phyloP scores from a whole-genome alignment of 495 filamentous ascomycete genomes.

The Achaetomiella virescens region DNA sequence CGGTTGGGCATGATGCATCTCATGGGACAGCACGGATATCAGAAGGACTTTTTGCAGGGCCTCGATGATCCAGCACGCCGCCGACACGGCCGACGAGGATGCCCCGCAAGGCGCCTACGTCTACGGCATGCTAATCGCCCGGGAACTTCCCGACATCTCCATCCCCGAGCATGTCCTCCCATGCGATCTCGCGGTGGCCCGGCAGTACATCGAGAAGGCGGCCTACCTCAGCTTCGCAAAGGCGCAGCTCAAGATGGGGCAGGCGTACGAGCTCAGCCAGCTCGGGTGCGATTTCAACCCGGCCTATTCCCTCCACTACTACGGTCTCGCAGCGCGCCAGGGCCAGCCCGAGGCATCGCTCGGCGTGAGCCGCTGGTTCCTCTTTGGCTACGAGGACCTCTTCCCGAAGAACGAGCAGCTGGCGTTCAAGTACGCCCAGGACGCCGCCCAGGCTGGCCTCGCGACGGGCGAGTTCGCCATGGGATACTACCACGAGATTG shows the following conservation, averaged over 20 bases:
- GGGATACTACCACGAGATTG: slow-evolving; percentile 97
- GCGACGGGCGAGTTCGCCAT: slow-evolving; percentile 93
- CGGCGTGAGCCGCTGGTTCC: slow-evolving; percentile 97
- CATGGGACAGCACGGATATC: slow-evolving; percentile 84
- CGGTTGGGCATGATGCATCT: slow-evolving; percentile 96
- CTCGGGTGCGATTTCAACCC: slow-evolving; percentile 94
- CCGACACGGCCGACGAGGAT: slow-evolving; percentile 90
- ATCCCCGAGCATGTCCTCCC: slow-evolving; percentile 67
- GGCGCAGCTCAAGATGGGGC: slow-evolving; percentile 95
- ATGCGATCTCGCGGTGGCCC: slow-evolving; percentile 65
- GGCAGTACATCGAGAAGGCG: slow-evolving; percentile 90
- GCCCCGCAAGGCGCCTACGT: slow-evolving; percentile 96
- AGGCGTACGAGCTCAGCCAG: slow-evolving; percentile 89
- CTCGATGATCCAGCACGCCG: slow-evolving; percentile 75
- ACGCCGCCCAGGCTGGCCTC: slow-evolving; percentile 72
- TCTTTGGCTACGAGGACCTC: slow-evolving; percentile 84
- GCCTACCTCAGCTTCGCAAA: slow-evolving; percentile 96
- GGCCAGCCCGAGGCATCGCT: slow-evolving; percentile 86
- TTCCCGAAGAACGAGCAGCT: slow-evolving; percentile 94
- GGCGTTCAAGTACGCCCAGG: slow-evolving; percentile 83
- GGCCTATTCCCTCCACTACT: slow-evolving; percentile 87
- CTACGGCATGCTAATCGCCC: slow-evolving; percentile 88
- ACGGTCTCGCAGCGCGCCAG: slow-evolving; percentile 85
- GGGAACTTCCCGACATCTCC: slow-evolving; percentile 80
- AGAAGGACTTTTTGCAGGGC: slow-evolving; percentile 69